Evolutionary conservation across 306 rosid genomes (phyloP).

Genomic region (Vigna unguiculata): DNA sequence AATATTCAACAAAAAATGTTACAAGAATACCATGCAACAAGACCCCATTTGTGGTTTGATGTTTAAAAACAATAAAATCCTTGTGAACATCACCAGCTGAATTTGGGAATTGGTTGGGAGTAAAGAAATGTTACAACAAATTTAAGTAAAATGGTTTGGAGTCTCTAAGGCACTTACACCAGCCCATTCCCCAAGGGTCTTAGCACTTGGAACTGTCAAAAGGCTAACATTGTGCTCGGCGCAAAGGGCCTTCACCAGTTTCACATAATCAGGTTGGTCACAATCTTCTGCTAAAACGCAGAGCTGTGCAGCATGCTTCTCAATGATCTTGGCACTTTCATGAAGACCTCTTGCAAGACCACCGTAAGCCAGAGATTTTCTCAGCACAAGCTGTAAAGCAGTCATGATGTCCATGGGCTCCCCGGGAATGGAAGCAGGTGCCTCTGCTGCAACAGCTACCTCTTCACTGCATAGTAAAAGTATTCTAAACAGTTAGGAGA

Average conservation of each 20-base stretch:
- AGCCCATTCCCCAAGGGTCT: conserved; percentile 92
- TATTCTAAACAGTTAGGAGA: conserved; percentile 9
- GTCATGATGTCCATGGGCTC: conserved; percentile 59
- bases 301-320: conserved; percentile 85
- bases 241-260: conserved; percentile 82
- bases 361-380: conserved; percentile 80
- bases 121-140: neutral
- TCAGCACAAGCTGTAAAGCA: conserved; percentile 82
- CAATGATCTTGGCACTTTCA: conserved; percentile 80
- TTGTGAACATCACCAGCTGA: neutral
- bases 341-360: conserved; percentile 84
- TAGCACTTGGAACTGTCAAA: conserved; percentile 79
- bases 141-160: neutral
- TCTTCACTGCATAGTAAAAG: conserved; percentile 44
- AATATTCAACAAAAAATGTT: neutral
- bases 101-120: neutral
- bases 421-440: conserved; percentile 42
- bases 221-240: conserved; percentile 77
- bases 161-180: conserved; percentile 66
- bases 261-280: conserved; percentile 81
- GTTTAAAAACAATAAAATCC: neutral
- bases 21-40: neutral
- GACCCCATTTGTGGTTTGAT: neutral
- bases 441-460: conserved; percentile 35
- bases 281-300: conserved; percentile 88